Evolutionary conservation across 2,329 filamentous ascomycete genomes (phyloP), one percentile per base, ranked within the genome.

Genomic region (Colletotrichum noveboracense): DNA sequence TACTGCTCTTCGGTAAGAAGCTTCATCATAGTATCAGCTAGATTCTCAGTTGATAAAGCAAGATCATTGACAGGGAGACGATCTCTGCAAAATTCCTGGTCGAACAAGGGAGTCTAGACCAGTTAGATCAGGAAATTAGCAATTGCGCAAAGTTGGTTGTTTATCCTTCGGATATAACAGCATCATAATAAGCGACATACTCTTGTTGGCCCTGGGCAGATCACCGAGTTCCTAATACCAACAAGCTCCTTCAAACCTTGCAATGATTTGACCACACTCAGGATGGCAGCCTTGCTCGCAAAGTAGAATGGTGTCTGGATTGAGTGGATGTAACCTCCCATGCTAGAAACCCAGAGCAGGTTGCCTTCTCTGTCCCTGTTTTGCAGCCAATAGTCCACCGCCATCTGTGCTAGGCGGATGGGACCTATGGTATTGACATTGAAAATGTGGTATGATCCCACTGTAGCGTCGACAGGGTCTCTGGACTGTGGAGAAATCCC

Each of bases 331-430:
- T 84, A 83, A 3, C 72, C 82, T 0, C 78, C 79, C 60, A 84
- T 60, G 32, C 79, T 82, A 4, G 79, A 77, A 3, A 85, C 56
- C 58, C 77, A 80, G 2, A 84, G 61, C 1, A 83, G 24, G 30
- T 82, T 81, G 5, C 79, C 96, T 13, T 78, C 28, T 13, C 79
- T 67, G 10, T 70, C 34, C 14, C 70, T 68, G 56, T 81, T 76
- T 60, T 80, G 66, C 13, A 80, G 70, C 82, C 81, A 85, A 62
- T 82, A 81, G 61, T 80, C 77, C 21, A 83, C 71, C 0, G 80
- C 81, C 12, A 82, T 77, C 24, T 82, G 79, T 0, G 81, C 78
- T 3, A 82, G 60, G 2, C 79, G 77, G 7, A 83, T 81, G 1
- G 82, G 81, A 1, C 71, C 79, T 8, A 79, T 76, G 4, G 79